Conservation (phyloP, 192 early-diverging fungal species). For the Linnemannia elongata region DNA sequence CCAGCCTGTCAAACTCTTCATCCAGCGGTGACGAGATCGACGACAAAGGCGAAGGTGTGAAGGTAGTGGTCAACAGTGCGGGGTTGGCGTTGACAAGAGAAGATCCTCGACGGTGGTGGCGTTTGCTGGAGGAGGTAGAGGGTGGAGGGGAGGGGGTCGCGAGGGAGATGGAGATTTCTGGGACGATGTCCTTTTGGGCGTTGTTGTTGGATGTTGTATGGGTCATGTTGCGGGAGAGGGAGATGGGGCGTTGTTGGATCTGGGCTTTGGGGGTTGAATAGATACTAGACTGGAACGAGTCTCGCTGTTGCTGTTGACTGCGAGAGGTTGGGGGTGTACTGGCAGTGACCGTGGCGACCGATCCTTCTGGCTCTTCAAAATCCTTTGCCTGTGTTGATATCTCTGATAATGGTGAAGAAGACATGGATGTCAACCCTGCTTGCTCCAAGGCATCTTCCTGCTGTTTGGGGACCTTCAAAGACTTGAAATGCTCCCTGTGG, state of each 20-base stretch:
- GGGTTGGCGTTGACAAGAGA: background rate
- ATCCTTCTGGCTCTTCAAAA: background rate
- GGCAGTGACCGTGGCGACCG: background rate
- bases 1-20: background rate
- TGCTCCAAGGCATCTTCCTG: background rate
- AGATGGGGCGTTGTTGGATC: background rate
- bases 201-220: background rate
- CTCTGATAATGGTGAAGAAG: background rate
- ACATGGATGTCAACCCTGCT: background rate
- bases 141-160: conserved; percentile 35
- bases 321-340: background rate
- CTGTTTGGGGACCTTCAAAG: background rate
- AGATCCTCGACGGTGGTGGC: conserved; percentile 21
- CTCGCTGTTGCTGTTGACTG: background rate
- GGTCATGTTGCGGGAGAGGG: background rate
- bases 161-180: conserved; percentile 29
- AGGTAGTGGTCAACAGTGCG: background rate
- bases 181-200: background rate
- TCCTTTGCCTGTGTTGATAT: background rate
- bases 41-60: background rate
- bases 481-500: conserved; percentile 31
- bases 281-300: background rate
- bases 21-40: background rate
- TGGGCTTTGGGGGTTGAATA: background rate
- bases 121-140: background rate